phyloP scores from a whole-genome alignment of 345 rosid genomes.

The Salix koriyanagi region DNA sequence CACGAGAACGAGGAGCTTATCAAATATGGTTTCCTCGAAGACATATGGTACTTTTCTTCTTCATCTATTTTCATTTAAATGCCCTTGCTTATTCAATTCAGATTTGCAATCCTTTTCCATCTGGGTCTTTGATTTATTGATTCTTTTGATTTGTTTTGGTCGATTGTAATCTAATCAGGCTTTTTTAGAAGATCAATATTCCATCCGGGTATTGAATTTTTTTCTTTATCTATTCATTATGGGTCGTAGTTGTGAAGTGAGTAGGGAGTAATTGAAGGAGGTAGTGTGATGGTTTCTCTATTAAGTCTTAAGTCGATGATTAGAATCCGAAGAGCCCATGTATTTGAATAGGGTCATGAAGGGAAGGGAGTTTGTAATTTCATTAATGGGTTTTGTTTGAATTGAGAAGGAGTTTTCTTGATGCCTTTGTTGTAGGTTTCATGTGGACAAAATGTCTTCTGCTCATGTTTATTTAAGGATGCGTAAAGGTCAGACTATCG shows the following conservation, averaged over 20 bases:
- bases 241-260: neutral
- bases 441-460: constrained; percentile 97
- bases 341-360: neutral
- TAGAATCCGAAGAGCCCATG: neutral
- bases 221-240: neutral
- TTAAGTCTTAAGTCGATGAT: neutral
- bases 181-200: neutral
- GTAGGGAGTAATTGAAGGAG: neutral
- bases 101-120: neutral
- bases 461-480: constrained; percentile 95
- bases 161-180: neutral
- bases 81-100: neutral
- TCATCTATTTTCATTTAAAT: neutral
- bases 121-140: neutral
- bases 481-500: constrained; percentile 79
- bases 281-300: neutral
- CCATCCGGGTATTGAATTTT: neutral
- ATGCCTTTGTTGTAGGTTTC: constrained; percentile 60
- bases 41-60: constrained; percentile 56
- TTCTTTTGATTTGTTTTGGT: neutral
- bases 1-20: constrained; percentile 98
- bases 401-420: neutral
- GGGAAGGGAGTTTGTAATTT: neutral
- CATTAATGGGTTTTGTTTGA: neutral
- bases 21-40: constrained; percentile 96